A percentile compares a stretch with the other conserved stretches of the same genome.
Evolutionary conservation across 257 asterid genomes (phyloP).

Genomic region (Scutellaria baicalensis): DNA sequence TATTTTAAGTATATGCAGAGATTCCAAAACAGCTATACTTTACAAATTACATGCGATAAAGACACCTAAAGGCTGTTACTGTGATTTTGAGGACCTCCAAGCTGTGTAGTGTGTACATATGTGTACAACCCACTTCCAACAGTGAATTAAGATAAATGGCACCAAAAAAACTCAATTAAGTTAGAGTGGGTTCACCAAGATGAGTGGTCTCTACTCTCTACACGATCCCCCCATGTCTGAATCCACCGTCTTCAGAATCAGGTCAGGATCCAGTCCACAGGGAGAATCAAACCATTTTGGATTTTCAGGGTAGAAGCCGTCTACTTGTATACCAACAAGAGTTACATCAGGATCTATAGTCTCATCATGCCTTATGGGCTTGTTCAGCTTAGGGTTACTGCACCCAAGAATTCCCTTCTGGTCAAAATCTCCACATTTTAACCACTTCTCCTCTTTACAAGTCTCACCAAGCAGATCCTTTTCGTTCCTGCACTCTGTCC

Average conservation of each 20-base stretch:
- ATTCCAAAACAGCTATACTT: constrained; percentile 31
- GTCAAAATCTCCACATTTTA: constrained; percentile 69
- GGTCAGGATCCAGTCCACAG: constrained; percentile 69
- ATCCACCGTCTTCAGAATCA: constrained; percentile 72
- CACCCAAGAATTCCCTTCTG: constrained; percentile 66
- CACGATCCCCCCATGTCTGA: constrained; percentile 70
- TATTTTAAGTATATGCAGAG: constrained; percentile 30
- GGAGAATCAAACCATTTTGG: constrained; percentile 98
- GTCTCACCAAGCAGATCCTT: constrained; percentile 67
- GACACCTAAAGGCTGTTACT: constrained; percentile 22
- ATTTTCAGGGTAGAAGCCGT: constrained; percentile 77
- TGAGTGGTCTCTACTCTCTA: constrained; percentile 56
- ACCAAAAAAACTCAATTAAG: constrained; percentile 25
- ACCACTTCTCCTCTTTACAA: constrained; percentile 83
- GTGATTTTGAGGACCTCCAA: constrained; percentile 24
- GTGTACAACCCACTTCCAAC: constrained; percentile 46
- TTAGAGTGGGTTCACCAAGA: constrained; percentile 61
- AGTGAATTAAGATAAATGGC: constrained; percentile 17
- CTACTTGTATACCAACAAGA: constrained; percentile 73
- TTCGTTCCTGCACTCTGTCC: constrained; percentile 56
- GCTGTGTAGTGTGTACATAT: constrained; percentile 26
- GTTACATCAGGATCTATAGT: constrained; percentile 71
- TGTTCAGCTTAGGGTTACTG: constrained; percentile 36
- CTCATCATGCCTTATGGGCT: constrained; percentile 49
- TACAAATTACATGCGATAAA: constrained; percentile 37